Evolutionary conservation across 2,329 filamentous ascomycete genomes (phyloP).

Genomic region (Monosporascus sp.): DNA sequence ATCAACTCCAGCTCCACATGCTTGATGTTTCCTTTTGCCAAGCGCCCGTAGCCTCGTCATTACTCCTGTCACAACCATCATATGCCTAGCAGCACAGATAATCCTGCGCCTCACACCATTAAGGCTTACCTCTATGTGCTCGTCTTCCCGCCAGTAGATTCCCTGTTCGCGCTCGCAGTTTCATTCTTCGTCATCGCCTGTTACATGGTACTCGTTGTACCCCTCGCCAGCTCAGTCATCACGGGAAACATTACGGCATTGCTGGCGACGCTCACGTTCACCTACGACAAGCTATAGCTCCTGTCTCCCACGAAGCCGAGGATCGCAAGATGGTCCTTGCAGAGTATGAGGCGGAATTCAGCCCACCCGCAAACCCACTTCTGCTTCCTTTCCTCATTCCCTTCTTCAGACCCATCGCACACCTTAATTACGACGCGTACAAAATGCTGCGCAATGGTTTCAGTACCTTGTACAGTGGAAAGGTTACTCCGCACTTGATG

Average conservation of each 20-base stretch:
- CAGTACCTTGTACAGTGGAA: too few species aligned
- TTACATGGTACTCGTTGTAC: not conserved
- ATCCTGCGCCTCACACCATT: constrained; percentile 9
- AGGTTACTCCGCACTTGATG: too few species aligned
- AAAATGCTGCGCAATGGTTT: too few species aligned
- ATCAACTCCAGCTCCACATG: too few species aligned
- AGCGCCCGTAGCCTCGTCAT: constrained; percentile 5
- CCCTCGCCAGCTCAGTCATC: constrained; percentile 2
- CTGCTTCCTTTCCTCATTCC: too few species aligned
- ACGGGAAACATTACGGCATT: not conserved
- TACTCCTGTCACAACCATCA: constrained; percentile 13
- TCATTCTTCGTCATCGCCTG: constrained; percentile 1
- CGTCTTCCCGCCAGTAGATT: constrained; percentile 10
- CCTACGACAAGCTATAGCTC: not conserved
- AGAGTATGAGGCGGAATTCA: too few species aligned
- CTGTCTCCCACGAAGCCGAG: not conserved
- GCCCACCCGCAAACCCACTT: too few species aligned
- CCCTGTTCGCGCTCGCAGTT: constrained; percentile 3
- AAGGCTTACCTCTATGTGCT: constrained; percentile 12
- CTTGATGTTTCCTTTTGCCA: too few species aligned
- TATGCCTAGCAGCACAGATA: constrained; percentile 4
- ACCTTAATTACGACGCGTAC: too few species aligned
- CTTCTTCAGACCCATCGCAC: too few species aligned
- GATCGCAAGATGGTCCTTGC: too few species aligned
- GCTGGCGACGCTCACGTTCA: not conserved